phyloP scores from a whole-genome alignment of 1,284 basidiomycete species.

The Microbotryum saponariae region DNA sequence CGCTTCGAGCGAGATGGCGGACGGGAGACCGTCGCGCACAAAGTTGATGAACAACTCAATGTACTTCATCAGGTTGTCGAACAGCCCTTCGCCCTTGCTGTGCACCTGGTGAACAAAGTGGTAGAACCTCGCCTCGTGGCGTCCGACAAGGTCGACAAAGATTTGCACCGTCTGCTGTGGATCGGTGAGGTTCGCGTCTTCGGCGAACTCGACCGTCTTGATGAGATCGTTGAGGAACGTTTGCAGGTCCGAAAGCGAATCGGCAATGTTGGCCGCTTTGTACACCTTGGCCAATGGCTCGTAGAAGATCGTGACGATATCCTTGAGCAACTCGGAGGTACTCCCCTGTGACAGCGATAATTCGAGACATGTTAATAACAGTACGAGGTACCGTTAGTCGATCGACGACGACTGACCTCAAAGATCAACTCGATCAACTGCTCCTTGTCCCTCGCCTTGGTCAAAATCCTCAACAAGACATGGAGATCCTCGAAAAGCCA shows the following conservation, averaged over 20 bases:
- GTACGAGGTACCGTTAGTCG: neutral
- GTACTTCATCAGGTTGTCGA: slow-evolving; percentile 92
- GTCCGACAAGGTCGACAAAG: slow-evolving; percentile 85
- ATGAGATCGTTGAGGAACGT: slow-evolving; percentile 94
- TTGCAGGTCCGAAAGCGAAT: slow-evolving; percentile 85
- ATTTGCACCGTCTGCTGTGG: slow-evolving; percentile 80
- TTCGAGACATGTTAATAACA: neutral
- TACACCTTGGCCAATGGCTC: slow-evolving; percentile 96
- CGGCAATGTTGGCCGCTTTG: slow-evolving; percentile 91
- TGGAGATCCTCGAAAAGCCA: slow-evolving; percentile 89
- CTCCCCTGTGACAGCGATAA: slow-evolving; percentile 55
- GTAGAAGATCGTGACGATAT: slow-evolving; percentile 99
- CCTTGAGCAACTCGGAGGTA: slow-evolving; percentile 89
- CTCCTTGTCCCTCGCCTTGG: slow-evolving; percentile 77
- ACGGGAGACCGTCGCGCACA: slow-evolving; percentile 71
- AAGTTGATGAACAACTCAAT: slow-evolving; percentile 89
- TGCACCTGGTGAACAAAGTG: slow-evolving; percentile 98
- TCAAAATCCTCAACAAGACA: slow-evolving; percentile 67
- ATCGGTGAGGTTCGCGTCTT: slow-evolving; percentile 75
- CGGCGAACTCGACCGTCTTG: slow-evolving; percentile 81
- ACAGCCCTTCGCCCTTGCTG: slow-evolving; percentile 88
- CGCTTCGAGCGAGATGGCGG: slow-evolving; percentile 66
- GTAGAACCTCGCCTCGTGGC: slow-evolving; percentile 95
- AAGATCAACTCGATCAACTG: slow-evolving; percentile 89
- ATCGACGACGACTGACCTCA: slow-evolving; percentile 54